Evolutionary conservation across 768 basidiomycete species (phyloP), one percentile per base, ranked within the genome.

Genomic region (Boletus fagicola): DNA sequence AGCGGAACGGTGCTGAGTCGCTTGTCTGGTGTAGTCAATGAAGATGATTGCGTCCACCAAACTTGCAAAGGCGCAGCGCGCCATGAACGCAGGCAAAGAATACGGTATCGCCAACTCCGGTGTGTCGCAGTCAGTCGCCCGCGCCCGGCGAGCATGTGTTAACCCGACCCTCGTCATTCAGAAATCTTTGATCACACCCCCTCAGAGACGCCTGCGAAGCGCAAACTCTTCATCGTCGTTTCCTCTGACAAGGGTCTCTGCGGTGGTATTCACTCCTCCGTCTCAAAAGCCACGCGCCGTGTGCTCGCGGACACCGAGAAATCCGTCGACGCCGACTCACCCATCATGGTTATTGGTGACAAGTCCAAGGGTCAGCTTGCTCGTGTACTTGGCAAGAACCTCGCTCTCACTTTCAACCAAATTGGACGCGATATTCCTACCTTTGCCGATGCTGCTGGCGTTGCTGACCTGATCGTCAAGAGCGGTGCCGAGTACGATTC

Each of bases 1-100:
- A 10, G 13, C 1, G 33, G 16, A 22, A 42, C 18, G 49, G 46
- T 30, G 49, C 54, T 60, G 49, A 48, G 59, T 45, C 9, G 48
- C 16, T 57, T 20, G 53, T 40, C 18, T 36, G 46, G 38, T 69
- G 15, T 68, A 94, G 90, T 93, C 94, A 49, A 96, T 97, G 93
- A 96, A 97, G 83, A 95, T 99, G 85, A 96, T 98, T 81, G 96
- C 95, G 56, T 98, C 96, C 50, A 96, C 95, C 51, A 94, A 95
- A 75, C 87, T 99, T 36, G 84, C 87, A 67, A 94, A 96, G 78
- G 97, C 96, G 52, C 93, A 96, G 80, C 83, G 87, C 65, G 93
- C 94, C 59, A 95, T 98, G 92, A 77, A 78, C 61, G 83, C 83
- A 52, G 97, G 94, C 65, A 98, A 96, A 81, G 76, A 86, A 68